These are phyloP conservation scores for Tetrahymena malaccensis DNA, from an alignment of 73 alveolate genomes.

Conservation along the genomic window DNA sequence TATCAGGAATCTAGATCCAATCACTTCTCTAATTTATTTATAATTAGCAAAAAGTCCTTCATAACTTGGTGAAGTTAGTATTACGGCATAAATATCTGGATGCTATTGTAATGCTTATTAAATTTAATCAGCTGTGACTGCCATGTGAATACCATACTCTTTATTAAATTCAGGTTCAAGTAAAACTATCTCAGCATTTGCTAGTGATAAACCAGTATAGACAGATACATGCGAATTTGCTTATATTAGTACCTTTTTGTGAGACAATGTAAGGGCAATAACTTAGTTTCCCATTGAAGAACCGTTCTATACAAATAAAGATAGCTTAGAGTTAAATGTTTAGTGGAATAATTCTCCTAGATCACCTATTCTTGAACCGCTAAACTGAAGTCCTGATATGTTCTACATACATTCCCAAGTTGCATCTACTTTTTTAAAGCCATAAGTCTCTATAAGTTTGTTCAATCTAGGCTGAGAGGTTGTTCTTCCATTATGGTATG, in stretches of 20 bases:
- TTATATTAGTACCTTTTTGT: conserved; percentile 25
- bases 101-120: background rate
- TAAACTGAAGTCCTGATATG: conserved; percentile 1
- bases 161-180: conserved; percentile 21
- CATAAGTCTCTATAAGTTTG: background rate
- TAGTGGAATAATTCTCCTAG: conserved; percentile 17
- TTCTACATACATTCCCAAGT: background rate
- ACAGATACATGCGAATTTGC: conserved; percentile 24
- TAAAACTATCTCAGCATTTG: background rate
- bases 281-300: conserved; percentile 16
- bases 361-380: conserved; percentile 5
- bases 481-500: background rate
- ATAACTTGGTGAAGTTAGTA: conserved; percentile 21
- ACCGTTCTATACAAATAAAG: conserved; percentile 18
- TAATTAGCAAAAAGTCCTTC: conserved; percentile 9
- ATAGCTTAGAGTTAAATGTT: conserved; percentile 1
- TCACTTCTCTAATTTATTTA: background rate
- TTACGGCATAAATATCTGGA: conserved; percentile 21
- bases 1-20: conserved; percentile 1
- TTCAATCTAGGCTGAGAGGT: background rate
- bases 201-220: conserved; percentile 15
- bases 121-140: conserved; percentile 8
- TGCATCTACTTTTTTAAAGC: background rate
- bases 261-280: background rate
- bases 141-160: conserved; percentile 15